Evolutionary conservation across 139 green algal species (phyloP).

Genomic region (Mychonastes homosphaera): DNA sequence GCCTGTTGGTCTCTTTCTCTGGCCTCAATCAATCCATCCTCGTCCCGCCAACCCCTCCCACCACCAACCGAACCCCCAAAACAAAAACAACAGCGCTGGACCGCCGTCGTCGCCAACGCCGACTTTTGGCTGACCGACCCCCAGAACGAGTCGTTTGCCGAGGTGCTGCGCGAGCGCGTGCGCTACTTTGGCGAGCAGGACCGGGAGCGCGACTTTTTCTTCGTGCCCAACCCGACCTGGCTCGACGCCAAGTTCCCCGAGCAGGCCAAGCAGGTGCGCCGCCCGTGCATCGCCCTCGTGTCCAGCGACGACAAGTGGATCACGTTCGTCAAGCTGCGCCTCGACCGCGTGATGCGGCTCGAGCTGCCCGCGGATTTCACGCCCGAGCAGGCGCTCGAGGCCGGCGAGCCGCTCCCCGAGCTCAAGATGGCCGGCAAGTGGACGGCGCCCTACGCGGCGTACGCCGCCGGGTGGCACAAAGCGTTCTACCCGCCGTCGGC

Average conservation of each 20-base stretch:
- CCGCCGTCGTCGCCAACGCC: slow-evolving; percentile 60
- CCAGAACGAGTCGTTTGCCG: slow-evolving; percentile 81
- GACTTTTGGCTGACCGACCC: slow-evolving; percentile 83
- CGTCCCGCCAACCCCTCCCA: no score
- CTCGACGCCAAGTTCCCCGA: slow-evolving; percentile 65
- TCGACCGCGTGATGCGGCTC: slow-evolving; percentile 76
- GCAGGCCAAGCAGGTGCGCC: slow-evolving; percentile 58
- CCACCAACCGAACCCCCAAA: no score
- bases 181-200: slow-evolving; percentile 44
- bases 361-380: slow-evolving; percentile 47
- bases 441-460: slow-evolving; percentile 75
- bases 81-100: slow-evolving; percentile 66
- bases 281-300: slow-evolving; percentile 69
- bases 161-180: slow-evolving; percentile 77
- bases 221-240: slow-evolving; percentile 72
- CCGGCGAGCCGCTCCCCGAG: slow-evolving; percentile 45
- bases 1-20: no score
- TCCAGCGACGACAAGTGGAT: slow-evolving; percentile 82
- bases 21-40: no score
- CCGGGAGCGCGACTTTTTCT: slow-evolving; percentile 55
- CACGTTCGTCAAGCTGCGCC: slow-evolving; percentile 86
- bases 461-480: slow-evolving; percentile 53
- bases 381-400: slow-evolving; percentile 43
- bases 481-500: slow-evolving; percentile 52
- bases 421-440: slow-evolving; percentile 56